These are phyloP conservation scores for Ceratobasidium sp. DNA, from an alignment of 1,284 basidiomycete genomes.

Conservation along the genomic window DNA sequence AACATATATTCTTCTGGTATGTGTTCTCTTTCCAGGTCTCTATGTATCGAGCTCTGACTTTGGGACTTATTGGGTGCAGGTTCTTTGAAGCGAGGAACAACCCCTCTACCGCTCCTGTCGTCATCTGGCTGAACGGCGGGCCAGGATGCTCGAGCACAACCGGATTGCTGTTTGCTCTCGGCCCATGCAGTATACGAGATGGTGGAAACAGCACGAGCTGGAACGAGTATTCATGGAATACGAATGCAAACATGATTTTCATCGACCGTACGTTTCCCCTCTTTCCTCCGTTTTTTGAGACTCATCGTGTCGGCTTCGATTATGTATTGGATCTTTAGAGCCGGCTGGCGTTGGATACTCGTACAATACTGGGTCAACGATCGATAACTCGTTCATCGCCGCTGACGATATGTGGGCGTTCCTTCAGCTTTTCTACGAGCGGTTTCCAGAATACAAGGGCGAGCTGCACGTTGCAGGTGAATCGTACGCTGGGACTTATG, in stretches of 20 bases:
- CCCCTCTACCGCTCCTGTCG: slow-evolving; percentile 62
- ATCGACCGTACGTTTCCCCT: slow-evolving; percentile 55
- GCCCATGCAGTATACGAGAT: slow-evolving; percentile 64
- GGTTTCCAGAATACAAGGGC: slow-evolving; percentile 55
- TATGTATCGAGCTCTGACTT: slow-evolving; percentile 47
- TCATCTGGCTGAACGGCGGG: slow-evolving; percentile 65
- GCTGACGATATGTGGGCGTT: slow-evolving; percentile 66
- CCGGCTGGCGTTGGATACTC: slow-evolving; percentile 67
- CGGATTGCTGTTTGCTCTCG: slow-evolving; percentile 61
- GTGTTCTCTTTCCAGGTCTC: neutral
- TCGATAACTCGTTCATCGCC: slow-evolving; percentile 60
- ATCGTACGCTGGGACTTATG: slow-evolving; percentile 65
- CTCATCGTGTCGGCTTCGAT: too few species aligned
- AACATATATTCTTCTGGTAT: slow-evolving; percentile 60
- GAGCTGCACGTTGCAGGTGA: slow-evolving; percentile 61
- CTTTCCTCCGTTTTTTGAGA: neutral
- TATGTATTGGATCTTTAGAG: slow-evolving; percentile 47
- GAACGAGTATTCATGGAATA: slow-evolving; percentile 66
- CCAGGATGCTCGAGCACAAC: slow-evolving; percentile 60
- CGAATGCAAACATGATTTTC: slow-evolving; percentile 61
- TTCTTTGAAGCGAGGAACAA: slow-evolving; percentile 62
- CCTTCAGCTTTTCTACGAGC: slow-evolving; percentile 64
- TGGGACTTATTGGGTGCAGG: slow-evolving; percentile 17
- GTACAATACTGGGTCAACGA: slow-evolving; percentile 59
- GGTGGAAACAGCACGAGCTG: slow-evolving; percentile 61